Evolutionary conservation across 352 stramenopile genomes (phyloP).

Genomic region (Thalassiosira hispida): DNA sequence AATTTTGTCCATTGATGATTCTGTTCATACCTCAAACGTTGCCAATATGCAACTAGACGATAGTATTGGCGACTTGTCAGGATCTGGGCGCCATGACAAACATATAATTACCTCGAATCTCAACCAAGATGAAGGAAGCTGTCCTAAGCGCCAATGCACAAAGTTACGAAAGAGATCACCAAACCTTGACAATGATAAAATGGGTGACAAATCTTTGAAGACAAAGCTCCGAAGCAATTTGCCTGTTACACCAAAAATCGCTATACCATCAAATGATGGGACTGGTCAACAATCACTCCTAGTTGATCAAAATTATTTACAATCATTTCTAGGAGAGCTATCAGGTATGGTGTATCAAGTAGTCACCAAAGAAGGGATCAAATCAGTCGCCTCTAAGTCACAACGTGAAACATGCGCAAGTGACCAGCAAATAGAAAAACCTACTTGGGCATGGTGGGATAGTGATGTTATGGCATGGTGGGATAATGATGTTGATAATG

Average conservation of each 20-base stretch:
- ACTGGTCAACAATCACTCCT: conserved; percentile 4
- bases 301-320: conserved; percentile 25
- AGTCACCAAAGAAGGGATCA: conserved; percentile 39
- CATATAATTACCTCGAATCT: neutral
- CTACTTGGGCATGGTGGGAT: conserved; percentile 38
- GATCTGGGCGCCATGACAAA: neutral
- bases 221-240: conserved; percentile 2
- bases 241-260: neutral
- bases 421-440: conserved; percentile 32
- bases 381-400: neutral
- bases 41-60: conserved; percentile 29
- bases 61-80: conserved; percentile 13
- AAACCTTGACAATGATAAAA: neutral
- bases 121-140: neutral
- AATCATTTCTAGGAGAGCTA: conserved; percentile 27
- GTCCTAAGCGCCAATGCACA: conserved; percentile 23
- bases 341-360: conserved; percentile 39
- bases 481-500: neutral
- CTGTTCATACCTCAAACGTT: conserved; percentile 27
- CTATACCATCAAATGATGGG: conserved; percentile 3
- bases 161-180: conserved; percentile 40
- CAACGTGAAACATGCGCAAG: conserved; percentile 4
- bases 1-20: neutral
- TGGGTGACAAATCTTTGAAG: neutral
- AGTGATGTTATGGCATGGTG: conserved; percentile 30